phyloP scores from a whole-genome alignment of 2,329 filamentous ascomycete species.

The Neocatenulostroma microsporum region DNA sequence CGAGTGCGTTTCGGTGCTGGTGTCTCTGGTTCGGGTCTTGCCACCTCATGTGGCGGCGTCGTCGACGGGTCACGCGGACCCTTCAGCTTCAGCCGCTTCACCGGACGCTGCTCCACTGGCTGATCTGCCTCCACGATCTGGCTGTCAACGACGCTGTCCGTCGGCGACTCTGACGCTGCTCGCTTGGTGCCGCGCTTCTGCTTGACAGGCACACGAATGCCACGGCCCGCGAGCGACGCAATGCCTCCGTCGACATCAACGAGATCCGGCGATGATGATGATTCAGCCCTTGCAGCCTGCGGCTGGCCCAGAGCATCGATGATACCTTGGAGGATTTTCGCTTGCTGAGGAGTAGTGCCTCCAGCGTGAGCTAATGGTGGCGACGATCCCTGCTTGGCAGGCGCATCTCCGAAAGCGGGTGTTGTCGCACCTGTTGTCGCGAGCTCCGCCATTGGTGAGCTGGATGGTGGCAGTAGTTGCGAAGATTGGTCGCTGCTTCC shows the following conservation, averaged over 20 bases:
- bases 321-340: neutral
- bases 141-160: conserved; percentile 4
- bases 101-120: neutral
- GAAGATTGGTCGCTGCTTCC: conserved; percentile 1
- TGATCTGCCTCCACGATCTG: neutral
- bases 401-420: neutral
- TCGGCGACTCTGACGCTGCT: neutral
- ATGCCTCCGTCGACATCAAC: neutral
- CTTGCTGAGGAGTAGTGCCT: neutral
- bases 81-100: conserved; percentile 3
- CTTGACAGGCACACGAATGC: conserved; percentile 6
- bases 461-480: too few relatives aligned
- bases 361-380: neutral
- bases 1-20: neutral
- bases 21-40: neutral
- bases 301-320: neutral
- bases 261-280: neutral
- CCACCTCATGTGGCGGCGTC: neutral
- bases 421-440: neutral
- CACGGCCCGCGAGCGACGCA: conserved; percentile 6
- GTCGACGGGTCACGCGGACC: conserved; percentile 1
- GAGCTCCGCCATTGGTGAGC: neutral
- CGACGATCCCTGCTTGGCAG: too few relatives aligned
- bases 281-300: neutral
- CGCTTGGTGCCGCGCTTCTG: conserved; percentile 5